Evolutionary conservation across 768 basidiomycete genomes (phyloP).

Genomic region (Rhizopogon vesiculosus): DNA sequence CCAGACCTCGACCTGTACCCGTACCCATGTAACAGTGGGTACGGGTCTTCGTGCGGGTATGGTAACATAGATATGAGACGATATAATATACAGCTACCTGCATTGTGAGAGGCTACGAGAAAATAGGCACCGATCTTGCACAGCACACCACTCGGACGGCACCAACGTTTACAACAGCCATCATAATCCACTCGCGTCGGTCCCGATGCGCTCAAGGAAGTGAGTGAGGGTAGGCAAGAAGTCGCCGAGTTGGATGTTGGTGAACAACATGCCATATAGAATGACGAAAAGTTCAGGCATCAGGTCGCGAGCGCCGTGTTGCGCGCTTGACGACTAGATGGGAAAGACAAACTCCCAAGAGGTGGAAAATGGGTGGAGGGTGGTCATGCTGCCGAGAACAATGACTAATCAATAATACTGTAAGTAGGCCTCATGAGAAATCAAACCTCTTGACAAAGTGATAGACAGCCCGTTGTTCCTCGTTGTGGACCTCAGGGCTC

Average conservation of each 20-base stretch:
- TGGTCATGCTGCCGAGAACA: too few relatives aligned
- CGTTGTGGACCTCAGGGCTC: constrained; percentile 74
- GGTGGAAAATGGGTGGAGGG: constrained; percentile 79
- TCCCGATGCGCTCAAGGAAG: constrained; percentile 80
- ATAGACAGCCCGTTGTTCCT: constrained; percentile 83
- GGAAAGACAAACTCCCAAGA: constrained; percentile 88
- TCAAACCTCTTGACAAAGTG: constrained; percentile 92
- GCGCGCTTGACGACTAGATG: constrained; percentile 73
- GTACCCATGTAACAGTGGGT: too few relatives aligned
- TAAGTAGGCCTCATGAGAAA: not conserved
- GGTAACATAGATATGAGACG: too few relatives aligned
- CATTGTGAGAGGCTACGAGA: too few relatives aligned
- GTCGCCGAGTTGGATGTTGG: constrained; percentile 90
- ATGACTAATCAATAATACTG: too few relatives aligned
- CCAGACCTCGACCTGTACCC: too few relatives aligned
- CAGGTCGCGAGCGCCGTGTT: constrained; percentile 67
- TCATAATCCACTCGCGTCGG: constrained; percentile 49
- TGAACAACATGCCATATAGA: constrained; percentile 96
- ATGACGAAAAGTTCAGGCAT: constrained; percentile 86
- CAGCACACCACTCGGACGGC: too few relatives aligned
- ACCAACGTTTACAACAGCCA: too few relatives aligned
- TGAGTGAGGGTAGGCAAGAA: constrained; percentile 78
- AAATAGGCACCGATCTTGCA: too few relatives aligned
- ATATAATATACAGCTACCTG: too few relatives aligned
- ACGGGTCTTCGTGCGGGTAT: too few relatives aligned